Evolutionary conservation across 306 rosid genomes (phyloP).

Genomic region (Quercus parvula): DNA sequence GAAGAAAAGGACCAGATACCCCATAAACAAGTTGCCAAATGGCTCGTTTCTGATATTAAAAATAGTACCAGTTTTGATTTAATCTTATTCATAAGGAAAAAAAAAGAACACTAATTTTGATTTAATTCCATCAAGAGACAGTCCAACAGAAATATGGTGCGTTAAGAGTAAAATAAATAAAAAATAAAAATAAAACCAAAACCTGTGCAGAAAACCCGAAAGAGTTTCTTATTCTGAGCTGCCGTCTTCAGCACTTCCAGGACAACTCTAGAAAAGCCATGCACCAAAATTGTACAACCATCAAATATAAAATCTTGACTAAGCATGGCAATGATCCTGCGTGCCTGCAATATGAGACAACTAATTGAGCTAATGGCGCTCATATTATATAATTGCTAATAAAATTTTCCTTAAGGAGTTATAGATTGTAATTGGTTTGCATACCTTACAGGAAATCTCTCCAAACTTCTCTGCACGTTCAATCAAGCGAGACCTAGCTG

Average conservation of each 20-base stretch:
- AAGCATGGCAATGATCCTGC: slow-evolving; percentile 82
- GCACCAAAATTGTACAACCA: slow-evolving; percentile 93
- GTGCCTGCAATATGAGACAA: slow-evolving; percentile 57
- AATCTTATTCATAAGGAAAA: neutral
- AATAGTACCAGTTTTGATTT: neutral
- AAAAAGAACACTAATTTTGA: neutral
- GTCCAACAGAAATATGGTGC: neutral
- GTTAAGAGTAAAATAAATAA: neutral
- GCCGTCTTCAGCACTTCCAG: slow-evolving; percentile 78
- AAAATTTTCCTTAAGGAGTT: neutral
- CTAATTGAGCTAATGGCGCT: neutral
- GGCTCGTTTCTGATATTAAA: neutral
- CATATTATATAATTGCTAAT: neutral
- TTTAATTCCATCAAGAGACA: neutral
- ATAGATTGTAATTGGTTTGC: neutral
- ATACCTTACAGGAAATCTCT: slow-evolving; percentile 83
- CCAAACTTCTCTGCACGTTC: slow-evolving; percentile 99
- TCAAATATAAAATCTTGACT: slow-evolving; percentile 88
- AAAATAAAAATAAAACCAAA: neutral
- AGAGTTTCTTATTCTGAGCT: slow-evolving; percentile 72
- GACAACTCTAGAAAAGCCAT: slow-evolving; percentile 92
- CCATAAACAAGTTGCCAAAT: neutral
- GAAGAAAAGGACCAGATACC: neutral
- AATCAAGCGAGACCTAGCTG: slow-evolving; percentile 83
- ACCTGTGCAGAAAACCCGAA: slow-evolving; percentile 95